Evolutionary conservation across 148 eudicot genomes (phyloP).

Genomic region (Camellia japonica): DNA sequence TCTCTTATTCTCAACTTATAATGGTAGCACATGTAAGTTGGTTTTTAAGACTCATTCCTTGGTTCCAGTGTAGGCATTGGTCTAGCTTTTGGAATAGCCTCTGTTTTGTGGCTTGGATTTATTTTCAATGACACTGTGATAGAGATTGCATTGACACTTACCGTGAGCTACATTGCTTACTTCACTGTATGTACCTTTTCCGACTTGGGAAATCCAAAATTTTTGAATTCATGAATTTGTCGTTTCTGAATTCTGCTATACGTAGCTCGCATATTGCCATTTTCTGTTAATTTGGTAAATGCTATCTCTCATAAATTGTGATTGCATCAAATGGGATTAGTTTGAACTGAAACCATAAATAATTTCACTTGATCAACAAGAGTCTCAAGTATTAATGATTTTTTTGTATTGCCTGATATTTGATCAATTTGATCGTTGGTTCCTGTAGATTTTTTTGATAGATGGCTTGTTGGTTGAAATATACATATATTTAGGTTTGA

Average conservation of each 20-base stretch:
- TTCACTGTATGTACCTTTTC: conserved; percentile 66
- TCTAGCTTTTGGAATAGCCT: conserved; percentile 80
- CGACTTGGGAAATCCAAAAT: conserved; percentile 2
- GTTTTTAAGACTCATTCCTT: conserved; percentile 14
- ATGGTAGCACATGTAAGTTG: background rate
- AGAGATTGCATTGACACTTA: conserved; percentile 85
- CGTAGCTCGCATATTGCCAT: background rate
- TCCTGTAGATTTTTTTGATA: background rate
- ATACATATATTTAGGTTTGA: background rate
- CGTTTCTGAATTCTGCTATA: background rate
- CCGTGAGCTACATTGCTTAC: conserved; percentile 94
- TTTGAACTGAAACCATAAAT: background rate
- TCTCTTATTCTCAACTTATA: conserved; percentile 3
- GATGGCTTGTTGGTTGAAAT: conserved; percentile 1
- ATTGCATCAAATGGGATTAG: background rate
- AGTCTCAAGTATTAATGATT: conserved; percentile 1
- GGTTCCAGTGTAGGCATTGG: conserved; percentile 80
- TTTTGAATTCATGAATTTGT: background rate
- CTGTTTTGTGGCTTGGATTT: conserved; percentile 92
- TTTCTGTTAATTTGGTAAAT: background rate
- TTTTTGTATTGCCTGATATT: background rate
- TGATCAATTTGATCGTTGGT: background rate
- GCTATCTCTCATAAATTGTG: background rate
- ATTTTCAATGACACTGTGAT: conserved; percentile 94
- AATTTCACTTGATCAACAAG: background rate